Evolutionary conservation across 441 rosid genomes (phyloP).

Genomic region (Daphne laureola): DNA sequence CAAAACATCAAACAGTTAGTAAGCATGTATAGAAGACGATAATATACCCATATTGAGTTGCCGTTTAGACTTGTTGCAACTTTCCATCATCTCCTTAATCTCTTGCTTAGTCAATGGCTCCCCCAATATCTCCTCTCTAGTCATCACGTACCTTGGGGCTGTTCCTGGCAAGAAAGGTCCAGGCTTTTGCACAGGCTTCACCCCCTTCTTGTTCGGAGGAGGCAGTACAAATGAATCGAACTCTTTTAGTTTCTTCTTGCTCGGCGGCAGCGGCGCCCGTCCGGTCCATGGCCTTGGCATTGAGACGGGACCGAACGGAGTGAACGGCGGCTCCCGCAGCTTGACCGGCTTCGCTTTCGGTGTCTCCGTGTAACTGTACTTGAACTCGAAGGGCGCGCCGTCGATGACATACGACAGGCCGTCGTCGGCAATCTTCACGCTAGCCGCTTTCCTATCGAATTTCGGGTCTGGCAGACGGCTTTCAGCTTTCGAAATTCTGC

Average conservation of each 20-base stretch:
- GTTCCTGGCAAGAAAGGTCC: conserved; percentile 75
- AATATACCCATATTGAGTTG: conserved; percentile 81
- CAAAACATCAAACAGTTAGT: too few species aligned
- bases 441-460: conserved; percentile 36
- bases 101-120: conserved; percentile 75
- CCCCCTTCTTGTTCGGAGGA: conserved; percentile 68
- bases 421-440: conserved; percentile 50
- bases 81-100: conserved; percentile 48
- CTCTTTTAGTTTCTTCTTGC: conserved; percentile 64
- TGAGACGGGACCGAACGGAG: conserved; percentile 84
- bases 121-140: conserved; percentile 77
- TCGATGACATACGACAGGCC: conserved; percentile 69
- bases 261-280: conserved; percentile 65
- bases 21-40: background rate
- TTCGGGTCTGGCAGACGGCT: conserved; percentile 22
- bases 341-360: conserved; percentile 73
- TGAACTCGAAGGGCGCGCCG: conserved; percentile 94
- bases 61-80: conserved; percentile 52
- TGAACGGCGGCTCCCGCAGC: conserved; percentile 71
- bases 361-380: conserved; percentile 92
- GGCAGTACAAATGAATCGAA: conserved; percentile 88
- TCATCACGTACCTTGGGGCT: conserved; percentile 66
- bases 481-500: conserved; percentile 16
- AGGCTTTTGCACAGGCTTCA: conserved; percentile 78
- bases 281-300: conserved; percentile 93